These are phyloP conservation scores for Pichia sp. DNA, from an alignment of 1,139 yeast species.

Conservation along the genomic window DNA sequence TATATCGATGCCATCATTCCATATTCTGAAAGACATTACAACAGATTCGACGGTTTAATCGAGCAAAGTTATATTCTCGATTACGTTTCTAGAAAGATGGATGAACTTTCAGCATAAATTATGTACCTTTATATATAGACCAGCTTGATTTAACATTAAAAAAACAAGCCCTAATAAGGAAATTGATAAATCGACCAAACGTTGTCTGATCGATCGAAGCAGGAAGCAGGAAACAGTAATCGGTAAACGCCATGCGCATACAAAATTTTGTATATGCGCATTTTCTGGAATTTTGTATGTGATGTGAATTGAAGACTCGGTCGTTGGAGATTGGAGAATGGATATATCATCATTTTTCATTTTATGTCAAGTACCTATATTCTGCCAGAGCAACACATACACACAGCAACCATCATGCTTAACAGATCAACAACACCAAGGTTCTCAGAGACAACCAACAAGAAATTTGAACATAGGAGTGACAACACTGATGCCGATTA, in stretches of 20 bases:
- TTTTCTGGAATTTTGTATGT: too few relatives aligned
- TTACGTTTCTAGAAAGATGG: constrained; percentile 80
- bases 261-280: too few relatives aligned
- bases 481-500: constrained; percentile 9
- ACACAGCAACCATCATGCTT: background rate
- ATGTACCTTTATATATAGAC: background rate
- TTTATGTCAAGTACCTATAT: too few relatives aligned
- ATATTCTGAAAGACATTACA: constrained; percentile 82
- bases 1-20: constrained; percentile 76
- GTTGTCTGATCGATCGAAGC: too few relatives aligned
- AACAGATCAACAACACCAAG: background rate
- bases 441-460: background rate
- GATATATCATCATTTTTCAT: too few relatives aligned
- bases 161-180: background rate
- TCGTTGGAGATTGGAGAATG: too few relatives aligned
- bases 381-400: too few relatives aligned
- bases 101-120: constrained; percentile 34
- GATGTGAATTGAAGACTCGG: too few relatives aligned
- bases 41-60: constrained; percentile 71
- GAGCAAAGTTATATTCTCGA: constrained; percentile 87
- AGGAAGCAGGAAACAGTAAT: too few relatives aligned
- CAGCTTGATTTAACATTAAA: background rate
- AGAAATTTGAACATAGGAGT: background rate
- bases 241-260: too few relatives aligned
- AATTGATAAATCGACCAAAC: background rate